Evolutionary conservation across 176 grass and related monocot genomes (phyloP).

Genomic region (Cenchrus purpureus): DNA sequence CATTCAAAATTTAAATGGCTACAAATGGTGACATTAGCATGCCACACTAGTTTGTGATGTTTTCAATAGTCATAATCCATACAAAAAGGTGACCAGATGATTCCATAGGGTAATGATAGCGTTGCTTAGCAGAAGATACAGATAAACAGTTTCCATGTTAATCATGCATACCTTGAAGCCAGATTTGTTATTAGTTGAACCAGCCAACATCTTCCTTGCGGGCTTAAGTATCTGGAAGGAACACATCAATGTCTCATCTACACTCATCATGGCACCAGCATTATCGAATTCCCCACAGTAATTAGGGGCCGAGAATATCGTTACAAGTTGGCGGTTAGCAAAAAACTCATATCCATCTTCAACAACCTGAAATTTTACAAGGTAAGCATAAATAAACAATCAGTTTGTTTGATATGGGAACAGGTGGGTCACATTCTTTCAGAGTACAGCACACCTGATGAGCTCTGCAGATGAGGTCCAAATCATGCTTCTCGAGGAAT

Average conservation of each 20-base stretch:
- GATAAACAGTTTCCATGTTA: not conserved
- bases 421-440: not conserved
- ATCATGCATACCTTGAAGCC: constrained; percentile 58
- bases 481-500: constrained; percentile 80
- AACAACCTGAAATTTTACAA: constrained; percentile 59
- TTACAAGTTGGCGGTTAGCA: constrained; percentile 65
- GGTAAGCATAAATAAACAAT: not conserved
- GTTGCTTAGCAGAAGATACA: constrained; percentile 23
- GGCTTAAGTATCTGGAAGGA: constrained; percentile 82
- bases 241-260: constrained; percentile 75
- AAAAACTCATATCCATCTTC: constrained; percentile 90
- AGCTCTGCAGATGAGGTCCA: constrained; percentile 77
- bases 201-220: constrained; percentile 44
- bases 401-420: constrained; percentile 13
- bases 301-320: constrained; percentile 78
- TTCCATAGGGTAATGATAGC: not conserved
- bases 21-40: not conserved
- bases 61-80: not conserved
- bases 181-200: constrained; percentile 56
- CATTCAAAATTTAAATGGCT: not conserved
- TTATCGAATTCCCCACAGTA: constrained; percentile 88
- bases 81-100: not conserved
- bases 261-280: constrained; percentile 83
- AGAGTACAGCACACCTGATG: constrained; percentile 60
- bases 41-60: not conserved